Evolutionary conservation across 495 filamentous ascomycete species (phyloP).

Genomic region (Aspergillus sclerotiicarbonarius): DNA sequence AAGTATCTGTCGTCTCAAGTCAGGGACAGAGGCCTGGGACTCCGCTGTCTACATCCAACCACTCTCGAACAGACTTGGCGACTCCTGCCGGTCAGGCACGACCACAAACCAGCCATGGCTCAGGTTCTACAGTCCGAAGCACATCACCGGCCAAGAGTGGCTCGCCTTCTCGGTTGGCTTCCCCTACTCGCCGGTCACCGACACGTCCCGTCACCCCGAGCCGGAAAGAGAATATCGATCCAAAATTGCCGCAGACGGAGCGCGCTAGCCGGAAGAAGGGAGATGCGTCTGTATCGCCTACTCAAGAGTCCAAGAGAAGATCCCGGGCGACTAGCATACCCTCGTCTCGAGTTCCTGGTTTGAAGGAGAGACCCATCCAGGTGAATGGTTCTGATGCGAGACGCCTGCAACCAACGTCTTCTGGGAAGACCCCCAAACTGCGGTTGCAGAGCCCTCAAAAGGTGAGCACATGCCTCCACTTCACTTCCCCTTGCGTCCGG

Average conservation of each 20-base stretch:
- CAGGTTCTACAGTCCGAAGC: constrained; percentile 31
- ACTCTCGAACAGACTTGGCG: constrained; percentile 27
- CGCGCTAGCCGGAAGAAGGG: constrained; percentile 33
- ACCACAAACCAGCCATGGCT: constrained; percentile 34
- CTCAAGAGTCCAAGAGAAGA: constrained; percentile 43
- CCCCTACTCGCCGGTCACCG: constrained; percentile 41
- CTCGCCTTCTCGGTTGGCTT: constrained; percentile 32
- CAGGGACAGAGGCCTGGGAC: constrained; percentile 36
- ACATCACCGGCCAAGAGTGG: constrained; percentile 31
- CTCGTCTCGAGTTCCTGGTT: constrained; percentile 38
- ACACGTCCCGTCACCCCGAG: constrained; percentile 47
- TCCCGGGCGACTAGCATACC: constrained; percentile 56
- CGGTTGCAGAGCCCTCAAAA: constrained; percentile 90
- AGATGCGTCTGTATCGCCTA: constrained; percentile 41
- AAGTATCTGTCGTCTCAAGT: constrained; percentile 34
- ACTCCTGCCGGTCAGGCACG: constrained; percentile 36
- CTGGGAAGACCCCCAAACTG: constrained; percentile 59
- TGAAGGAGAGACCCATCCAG: constrained; percentile 53
- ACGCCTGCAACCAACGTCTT: constrained; percentile 32
- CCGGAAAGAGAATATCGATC: constrained; percentile 56
- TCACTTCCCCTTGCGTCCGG: neutral
- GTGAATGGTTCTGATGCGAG: constrained; percentile 37
- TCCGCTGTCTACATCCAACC: constrained; percentile 29
- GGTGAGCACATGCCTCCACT: constrained; percentile 22
- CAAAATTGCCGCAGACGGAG: constrained; percentile 33